Conservation (phyloP, 2,329 filamentous ascomycete genomes). For the Penicillium digitatum region DNA sequence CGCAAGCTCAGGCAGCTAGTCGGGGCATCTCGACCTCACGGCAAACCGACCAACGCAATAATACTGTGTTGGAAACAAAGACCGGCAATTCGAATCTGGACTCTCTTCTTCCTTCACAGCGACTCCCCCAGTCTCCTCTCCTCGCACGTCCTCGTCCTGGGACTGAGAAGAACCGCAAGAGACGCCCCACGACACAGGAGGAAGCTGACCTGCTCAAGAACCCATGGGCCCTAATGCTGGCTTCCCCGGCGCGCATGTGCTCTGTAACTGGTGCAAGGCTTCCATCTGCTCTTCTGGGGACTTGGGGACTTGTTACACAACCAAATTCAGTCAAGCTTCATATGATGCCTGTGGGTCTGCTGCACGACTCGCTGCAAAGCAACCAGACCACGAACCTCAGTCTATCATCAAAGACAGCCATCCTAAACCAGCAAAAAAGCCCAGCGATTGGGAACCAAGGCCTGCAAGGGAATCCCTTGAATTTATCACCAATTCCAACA, state of each 20-base stretch:
- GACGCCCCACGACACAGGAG: slow-evolving; percentile 23
- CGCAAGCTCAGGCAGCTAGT: background rate
- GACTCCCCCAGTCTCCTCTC: slow-evolving; percentile 38
- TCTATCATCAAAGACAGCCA: slow-evolving; percentile 6
- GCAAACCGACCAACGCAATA: background rate
- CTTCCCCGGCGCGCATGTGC: slow-evolving; percentile 37
- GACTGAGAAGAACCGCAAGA: slow-evolving; percentile 25
- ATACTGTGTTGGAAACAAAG: background rate
- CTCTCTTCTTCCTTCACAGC: slow-evolving; percentile 26
- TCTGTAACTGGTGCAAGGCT: slow-evolving; percentile 30
- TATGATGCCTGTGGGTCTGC: slow-evolving; percentile 32
- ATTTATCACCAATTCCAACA: background rate
- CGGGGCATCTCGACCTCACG: slow-evolving; percentile 16
- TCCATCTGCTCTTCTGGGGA: slow-evolving; percentile 32
- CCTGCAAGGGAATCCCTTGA: background rate
- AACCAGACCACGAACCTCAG: slow-evolving; percentile 3
- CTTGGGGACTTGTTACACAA: slow-evolving; percentile 36
- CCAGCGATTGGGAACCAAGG: rapidly evolving
- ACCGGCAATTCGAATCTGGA: background rate
- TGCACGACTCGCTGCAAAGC: slow-evolving; percentile 30
- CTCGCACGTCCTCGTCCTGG: slow-evolving; percentile 22
- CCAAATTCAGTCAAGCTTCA: slow-evolving; percentile 28
- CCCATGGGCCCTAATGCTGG: slow-evolving; percentile 41
- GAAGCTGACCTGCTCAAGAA: slow-evolving; percentile 33
- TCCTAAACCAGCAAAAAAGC: background rate